Evolutionary conservation across 805 yeast species (phyloP).

Genomic region (Clavispora carvajalis): DNA sequence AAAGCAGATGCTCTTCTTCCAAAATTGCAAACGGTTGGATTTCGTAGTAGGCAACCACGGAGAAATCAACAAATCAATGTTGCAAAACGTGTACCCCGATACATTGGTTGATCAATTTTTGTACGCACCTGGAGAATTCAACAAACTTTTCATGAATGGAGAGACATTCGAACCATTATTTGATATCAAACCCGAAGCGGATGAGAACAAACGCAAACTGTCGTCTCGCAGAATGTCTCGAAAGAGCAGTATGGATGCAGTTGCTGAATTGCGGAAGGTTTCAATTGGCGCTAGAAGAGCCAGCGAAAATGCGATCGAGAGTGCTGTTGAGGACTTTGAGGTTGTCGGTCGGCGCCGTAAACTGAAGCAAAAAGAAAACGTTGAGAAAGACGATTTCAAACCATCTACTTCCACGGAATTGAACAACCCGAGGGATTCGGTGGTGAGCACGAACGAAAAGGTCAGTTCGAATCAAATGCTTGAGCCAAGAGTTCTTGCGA

Average conservation of each 20-base stretch:
- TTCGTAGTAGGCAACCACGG: slow-evolving; percentile 16
- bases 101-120: slow-evolving; percentile 18
- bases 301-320: slow-evolving; percentile 15
- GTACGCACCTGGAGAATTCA: slow-evolving; percentile 15
- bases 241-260: slow-evolving; percentile 14
- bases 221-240: slow-evolving; percentile 22
- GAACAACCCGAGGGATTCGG: no score
- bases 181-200: slow-evolving; percentile 24
- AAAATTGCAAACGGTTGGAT: slow-evolving; percentile 22
- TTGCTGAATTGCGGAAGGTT: slow-evolving; percentile 22
- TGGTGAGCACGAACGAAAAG: not conserved
- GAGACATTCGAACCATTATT: slow-evolving; percentile 32
- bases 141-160: slow-evolving; percentile 30
- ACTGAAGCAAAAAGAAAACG: not conserved
- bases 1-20: slow-evolving; percentile 21
- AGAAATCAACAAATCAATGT: slow-evolving; percentile 7
- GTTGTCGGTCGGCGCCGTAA: slow-evolving; percentile 4
- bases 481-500: no score
- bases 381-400: not conserved
- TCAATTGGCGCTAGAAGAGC: slow-evolving; percentile 11
- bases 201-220: slow-evolving; percentile 19
- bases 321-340: slow-evolving; percentile 16
- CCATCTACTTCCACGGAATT: not conserved
- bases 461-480: not conserved
- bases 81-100: not conserved